Conservation (phyloP, 441 rosid genomes). For the Populus hybrid region DNA sequence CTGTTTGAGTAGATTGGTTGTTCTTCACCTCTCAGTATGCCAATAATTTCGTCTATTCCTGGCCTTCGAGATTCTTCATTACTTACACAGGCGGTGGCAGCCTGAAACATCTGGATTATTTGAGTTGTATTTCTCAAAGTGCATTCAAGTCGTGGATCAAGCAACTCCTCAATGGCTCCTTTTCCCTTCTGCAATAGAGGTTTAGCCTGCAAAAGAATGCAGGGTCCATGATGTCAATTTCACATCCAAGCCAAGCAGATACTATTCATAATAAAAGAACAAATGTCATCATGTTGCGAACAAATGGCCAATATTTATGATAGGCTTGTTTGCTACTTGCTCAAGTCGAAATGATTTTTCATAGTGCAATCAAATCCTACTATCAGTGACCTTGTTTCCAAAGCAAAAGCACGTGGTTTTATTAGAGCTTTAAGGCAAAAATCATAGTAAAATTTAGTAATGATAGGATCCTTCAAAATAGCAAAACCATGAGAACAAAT, state of each 20-base stretch:
- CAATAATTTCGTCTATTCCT: constrained; percentile 49
- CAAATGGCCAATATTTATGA: background rate
- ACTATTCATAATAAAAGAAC: background rate
- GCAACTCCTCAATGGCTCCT: constrained; percentile 62
- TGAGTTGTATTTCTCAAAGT: constrained; percentile 44
- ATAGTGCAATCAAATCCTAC: background rate
- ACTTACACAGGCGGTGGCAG: constrained; percentile 73
- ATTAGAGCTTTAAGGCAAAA: background rate
- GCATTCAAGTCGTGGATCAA: constrained; percentile 58
- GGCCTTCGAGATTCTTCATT: constrained; percentile 86
- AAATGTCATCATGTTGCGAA: background rate
- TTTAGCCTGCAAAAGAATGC: constrained; percentile 61
- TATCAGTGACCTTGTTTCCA: background rate
- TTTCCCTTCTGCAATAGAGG: constrained; percentile 70
- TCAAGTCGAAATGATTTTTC: background rate
- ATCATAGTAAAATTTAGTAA: background rate
- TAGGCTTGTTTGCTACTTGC: background rate
- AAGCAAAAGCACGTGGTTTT: background rate
- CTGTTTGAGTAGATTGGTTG: constrained; percentile 34
- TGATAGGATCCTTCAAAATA: background rate
- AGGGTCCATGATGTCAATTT: background rate
- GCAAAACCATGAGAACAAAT: background rate
- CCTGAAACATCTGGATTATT: constrained; percentile 64
- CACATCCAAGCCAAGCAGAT: background rate
- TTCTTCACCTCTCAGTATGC: constrained; percentile 65